A percentile compares a stretch with the other conserved stretches of the same genome.
Evolutionary conservation across 192 early-diverging fungal species (phyloP).

Genomic region (Coemansia interrupta): DNA sequence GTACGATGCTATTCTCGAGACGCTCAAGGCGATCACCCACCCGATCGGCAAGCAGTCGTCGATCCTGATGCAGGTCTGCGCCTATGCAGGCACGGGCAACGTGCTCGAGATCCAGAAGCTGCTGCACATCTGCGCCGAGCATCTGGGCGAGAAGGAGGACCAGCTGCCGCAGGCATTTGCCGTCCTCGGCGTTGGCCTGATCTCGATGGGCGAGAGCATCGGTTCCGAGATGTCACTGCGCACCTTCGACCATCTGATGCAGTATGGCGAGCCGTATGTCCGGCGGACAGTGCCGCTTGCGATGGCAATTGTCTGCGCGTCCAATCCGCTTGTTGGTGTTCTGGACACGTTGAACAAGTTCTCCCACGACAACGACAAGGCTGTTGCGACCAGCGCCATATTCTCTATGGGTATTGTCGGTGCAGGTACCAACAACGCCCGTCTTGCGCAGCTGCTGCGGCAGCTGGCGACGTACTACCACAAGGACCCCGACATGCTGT

Average conservation of each 20-base stretch:
- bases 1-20: conserved; percentile 87
- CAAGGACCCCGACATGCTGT: conserved; percentile 74
- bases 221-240: conserved; percentile 95
- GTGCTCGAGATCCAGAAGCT: conserved; percentile 95
- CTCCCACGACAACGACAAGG: conserved; percentile 96
- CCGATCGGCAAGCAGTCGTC: conserved; percentile 86
- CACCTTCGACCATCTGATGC: conserved; percentile 96
- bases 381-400: conserved; percentile 92
- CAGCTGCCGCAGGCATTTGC: conserved; percentile 91
- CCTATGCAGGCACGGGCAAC: conserved; percentile 93
- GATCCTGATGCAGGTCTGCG: conserved; percentile 83
- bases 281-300: conserved; percentile 92
- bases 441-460: conserved; percentile 94
- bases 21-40: conserved; percentile 91
- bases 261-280: conserved; percentile 95
- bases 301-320: conserved; percentile 90
- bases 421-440: conserved; percentile 98
- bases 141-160: conserved; percentile 83
- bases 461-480: conserved; percentile 96
- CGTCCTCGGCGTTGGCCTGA: conserved; percentile 90
- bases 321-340: conserved; percentile 88
- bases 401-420: conserved; percentile 99
- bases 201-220: conserved; percentile 96
- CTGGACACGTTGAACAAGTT: conserved; percentile 96
- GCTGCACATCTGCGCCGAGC: conserved; percentile 94